Evolutionary conservation across 805 yeast species (phyloP), one percentile per base, ranked within the genome.

Genomic region (Lachancea lanzarotensis): DNA sequence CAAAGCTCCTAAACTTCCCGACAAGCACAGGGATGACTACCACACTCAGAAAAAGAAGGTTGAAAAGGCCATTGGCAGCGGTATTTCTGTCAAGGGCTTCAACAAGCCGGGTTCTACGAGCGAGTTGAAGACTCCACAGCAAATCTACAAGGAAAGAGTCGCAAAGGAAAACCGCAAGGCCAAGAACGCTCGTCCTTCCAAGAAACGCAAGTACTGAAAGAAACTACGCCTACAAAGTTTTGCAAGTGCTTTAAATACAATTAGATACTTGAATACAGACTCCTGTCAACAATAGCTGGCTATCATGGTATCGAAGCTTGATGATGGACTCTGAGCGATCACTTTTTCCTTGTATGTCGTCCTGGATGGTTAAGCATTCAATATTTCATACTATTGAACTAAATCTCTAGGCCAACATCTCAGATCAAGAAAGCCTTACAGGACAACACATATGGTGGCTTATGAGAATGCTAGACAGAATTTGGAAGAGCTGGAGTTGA

Each of bases 1-100:
- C 38, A 75, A 76, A 49, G 90, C 96, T 2, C 99, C 99, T 34
- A 85, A 80, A 60, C 67, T 82, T 34, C 96, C 98, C n/a, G 97
- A 89, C 59, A 88, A 77, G 66, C 79, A 71, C 54, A 79, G 98
- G 68, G 96, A 90, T 59, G 90, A 93, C 66, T 93, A 77, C 67
- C 75, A 79, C 48, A 73, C 73, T 52, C 96, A 91, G 63, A 81
- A 84, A 77, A 80, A 81, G 70, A 82, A 84, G 68, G 91, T 86
- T 40, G 78, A 77, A 43, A 79, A 78, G 54, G 98, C 98, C 2
- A 57, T 81, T 46, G 95, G 82, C 9, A 70, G 78, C 40, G 97
- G 97, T 39, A 62, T 77, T 26, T 61, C 64, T 8, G 86, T 88
- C 43, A 86, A 82, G 69, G 95, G 93, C 9, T 71, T 62, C 53